Evolutionary conservation across 768 basidiomycete genomes (phyloP).

Genomic region (Pisolithus microcarpus): DNA sequence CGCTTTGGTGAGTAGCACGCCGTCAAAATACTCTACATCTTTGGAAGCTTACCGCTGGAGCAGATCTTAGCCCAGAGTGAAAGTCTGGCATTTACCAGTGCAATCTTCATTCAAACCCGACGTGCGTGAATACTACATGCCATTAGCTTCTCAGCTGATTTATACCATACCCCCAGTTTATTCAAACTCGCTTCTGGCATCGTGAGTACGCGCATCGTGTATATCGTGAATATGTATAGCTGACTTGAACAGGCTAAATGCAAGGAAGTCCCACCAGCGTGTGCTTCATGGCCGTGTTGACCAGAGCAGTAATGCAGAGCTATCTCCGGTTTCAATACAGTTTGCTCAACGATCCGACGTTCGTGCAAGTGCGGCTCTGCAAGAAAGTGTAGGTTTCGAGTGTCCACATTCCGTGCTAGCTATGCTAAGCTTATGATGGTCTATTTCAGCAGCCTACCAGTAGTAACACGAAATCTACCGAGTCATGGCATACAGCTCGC

Average conservation of each 20-base stretch:
- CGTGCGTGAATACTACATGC: background rate
- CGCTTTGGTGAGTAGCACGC: background rate
- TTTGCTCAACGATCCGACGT: background rate
- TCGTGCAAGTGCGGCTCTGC: background rate
- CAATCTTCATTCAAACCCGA: conserved; percentile 3
- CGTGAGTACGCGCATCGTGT: background rate
- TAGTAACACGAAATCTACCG: background rate
- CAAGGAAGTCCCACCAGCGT: conserved; percentile 2
- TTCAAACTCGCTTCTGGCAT: conserved; percentile 6
- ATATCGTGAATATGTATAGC: too few relatives aligned
- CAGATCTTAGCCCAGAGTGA: conserved; percentile 1
- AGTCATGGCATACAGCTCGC: conserved; percentile 2
- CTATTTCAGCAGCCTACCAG: background rate
- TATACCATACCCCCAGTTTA: background rate
- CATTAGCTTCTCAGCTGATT: background rate
- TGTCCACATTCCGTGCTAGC: background rate
- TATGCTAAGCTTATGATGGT: background rate
- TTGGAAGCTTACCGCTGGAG: background rate
- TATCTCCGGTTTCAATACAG: background rate
- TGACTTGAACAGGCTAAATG: background rate
- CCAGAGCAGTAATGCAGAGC: background rate
- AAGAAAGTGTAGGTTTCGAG: background rate
- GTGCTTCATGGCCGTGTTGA: background rate
- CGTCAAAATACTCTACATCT: background rate
- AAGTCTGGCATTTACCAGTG: conserved; percentile 2